Base-by-base conservation (phyloP, 2,329 filamentous ascomycete species). In the Penicillium digitatum region DNA sequence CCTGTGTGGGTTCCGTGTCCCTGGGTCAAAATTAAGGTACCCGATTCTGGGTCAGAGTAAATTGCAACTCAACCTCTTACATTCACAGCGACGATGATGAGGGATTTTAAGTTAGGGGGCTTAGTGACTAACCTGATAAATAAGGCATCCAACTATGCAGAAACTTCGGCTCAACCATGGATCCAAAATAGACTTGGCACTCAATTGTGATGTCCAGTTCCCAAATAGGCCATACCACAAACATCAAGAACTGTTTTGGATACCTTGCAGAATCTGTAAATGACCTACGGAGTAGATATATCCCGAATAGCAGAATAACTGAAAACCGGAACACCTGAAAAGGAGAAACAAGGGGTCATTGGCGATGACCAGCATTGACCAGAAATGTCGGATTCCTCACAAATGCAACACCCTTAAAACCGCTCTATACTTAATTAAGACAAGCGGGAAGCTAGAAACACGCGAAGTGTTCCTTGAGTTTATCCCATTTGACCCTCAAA, bases 311-410 rank as follows among this genome's bases (percentile, higher is more conserved):
- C 10, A 42, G 14, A 8, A 50, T 26, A 24, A 5, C 12, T 32
- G 7, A 11, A 26, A n/a, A 42, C 1, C 1, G 22, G 20, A 10
- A n/a, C 9, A 35, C 18, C 14, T 22, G n/a, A 38, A 49, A 43
- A 32, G 52, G 52, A 55, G 47, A 14, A 38, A 44, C 37, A 42
- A 54, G 45, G 52, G 52, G 46, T 18, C 11, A 45, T 3, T 24
- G 10, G 34, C 26, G n/a, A 35, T 50, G 14, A 50, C 18, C 45
- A 34, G 39, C 48, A 43, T 35, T 27, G 20, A 34, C 31, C 8
- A 35, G 16, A 34, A 38, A 51, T 55, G 52, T 39, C 34, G 27
- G 47, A 51, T 55, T 45, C 40, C 52, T 55, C 47, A 27, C 24
- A 54, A 48, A 44, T 43, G 46, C 47, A 38, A 34, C 39, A 39